phyloP scores from a whole-genome alignment of 2,329 filamentous ascomycete genomes.

The Fusarium mexicanum region DNA sequence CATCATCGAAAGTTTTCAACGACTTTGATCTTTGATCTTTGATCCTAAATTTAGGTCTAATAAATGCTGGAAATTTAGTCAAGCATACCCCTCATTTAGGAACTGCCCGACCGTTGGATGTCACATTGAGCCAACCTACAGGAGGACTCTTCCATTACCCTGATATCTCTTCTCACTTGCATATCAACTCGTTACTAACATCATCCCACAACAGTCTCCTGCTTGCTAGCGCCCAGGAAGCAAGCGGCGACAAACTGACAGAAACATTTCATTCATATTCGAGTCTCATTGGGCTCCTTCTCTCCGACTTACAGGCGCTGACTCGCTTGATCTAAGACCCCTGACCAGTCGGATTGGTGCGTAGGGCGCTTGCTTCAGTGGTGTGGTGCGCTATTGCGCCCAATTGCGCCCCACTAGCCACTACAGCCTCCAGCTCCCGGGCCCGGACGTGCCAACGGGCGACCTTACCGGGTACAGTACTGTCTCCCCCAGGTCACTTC shows the following conservation, averaged over 20 bases:
- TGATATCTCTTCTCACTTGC: slow-evolving; percentile 8
- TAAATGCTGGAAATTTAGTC: slow-evolving; percentile 9
- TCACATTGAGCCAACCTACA: slow-evolving; percentile 24
- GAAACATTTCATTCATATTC: slow-evolving; percentile 4
- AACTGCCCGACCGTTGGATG: slow-evolving; percentile 15
- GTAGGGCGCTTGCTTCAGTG: slow-evolving; percentile 51
- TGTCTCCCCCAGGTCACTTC: slow-evolving; percentile 21
- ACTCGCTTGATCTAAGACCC: slow-evolving; percentile 41
- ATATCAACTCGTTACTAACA: slow-evolving; percentile 11
- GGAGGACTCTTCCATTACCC: neutral
- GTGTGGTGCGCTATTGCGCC: slow-evolving; percentile 42
- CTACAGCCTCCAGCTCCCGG: slow-evolving; percentile 17
- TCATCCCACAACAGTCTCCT: slow-evolving; percentile 4
- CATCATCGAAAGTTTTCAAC: neutral
- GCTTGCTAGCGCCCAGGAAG: slow-evolving; percentile 26
- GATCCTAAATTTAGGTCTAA: slow-evolving; percentile 20
- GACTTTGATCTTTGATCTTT: neutral
- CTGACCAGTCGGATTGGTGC: slow-evolving; percentile 48
- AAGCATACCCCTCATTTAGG: slow-evolving; percentile 32
- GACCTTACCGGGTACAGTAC: slow-evolving; percentile 30
- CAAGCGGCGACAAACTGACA: slow-evolving; percentile 14
- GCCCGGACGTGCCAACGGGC: slow-evolving; percentile 27
- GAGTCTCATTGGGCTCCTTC: slow-evolving; percentile 27
- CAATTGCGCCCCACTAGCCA: slow-evolving; percentile 32
- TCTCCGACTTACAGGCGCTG: slow-evolving; percentile 43